Evolutionary conservation across 225 moss, liverwort and hornwort genomes (phyloP).

Genomic region (Sphagnum tenellum): DNA sequence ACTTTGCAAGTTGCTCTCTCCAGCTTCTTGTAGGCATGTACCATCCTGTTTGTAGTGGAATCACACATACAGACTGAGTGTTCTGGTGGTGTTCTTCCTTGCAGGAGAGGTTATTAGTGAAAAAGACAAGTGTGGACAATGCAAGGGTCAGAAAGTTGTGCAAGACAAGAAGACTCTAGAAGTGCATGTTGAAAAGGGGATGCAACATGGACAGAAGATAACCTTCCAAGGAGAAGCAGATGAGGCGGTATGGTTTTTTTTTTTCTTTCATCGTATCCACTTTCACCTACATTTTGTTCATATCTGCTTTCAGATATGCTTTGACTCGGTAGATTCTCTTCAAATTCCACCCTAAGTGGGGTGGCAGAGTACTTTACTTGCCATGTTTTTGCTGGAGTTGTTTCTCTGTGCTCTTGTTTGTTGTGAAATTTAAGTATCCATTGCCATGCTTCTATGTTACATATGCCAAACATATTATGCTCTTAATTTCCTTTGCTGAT

Average conservation of each 20-base stretch:
- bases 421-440: background rate
- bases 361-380: too few relatives aligned
- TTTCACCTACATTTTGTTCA: background rate
- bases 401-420: background rate
- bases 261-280: background rate
- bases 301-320: background rate
- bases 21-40: too few relatives aligned
- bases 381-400: background rate
- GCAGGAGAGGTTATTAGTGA: constrained; percentile 79
- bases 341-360: too few relatives aligned
- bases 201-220: constrained; percentile 75
- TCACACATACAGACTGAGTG: too few relatives aligned
- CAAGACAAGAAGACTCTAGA: constrained; percentile 94
- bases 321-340: background rate
- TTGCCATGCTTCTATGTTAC: too few relatives aligned
- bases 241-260: constrained; percentile 54
- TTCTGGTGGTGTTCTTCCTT: too few relatives aligned
- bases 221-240: constrained; percentile 94
- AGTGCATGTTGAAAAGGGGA: constrained; percentile 93
- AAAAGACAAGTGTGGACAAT: constrained; percentile 88
- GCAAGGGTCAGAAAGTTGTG: constrained; percentile 82
- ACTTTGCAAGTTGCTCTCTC: too few relatives aligned
- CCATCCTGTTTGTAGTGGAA: too few relatives aligned
- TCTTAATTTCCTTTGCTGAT: too few relatives aligned
- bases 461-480: too few relatives aligned